Conservation (phyloP, 441 rosid species). For the Erodium texanum region DNA sequence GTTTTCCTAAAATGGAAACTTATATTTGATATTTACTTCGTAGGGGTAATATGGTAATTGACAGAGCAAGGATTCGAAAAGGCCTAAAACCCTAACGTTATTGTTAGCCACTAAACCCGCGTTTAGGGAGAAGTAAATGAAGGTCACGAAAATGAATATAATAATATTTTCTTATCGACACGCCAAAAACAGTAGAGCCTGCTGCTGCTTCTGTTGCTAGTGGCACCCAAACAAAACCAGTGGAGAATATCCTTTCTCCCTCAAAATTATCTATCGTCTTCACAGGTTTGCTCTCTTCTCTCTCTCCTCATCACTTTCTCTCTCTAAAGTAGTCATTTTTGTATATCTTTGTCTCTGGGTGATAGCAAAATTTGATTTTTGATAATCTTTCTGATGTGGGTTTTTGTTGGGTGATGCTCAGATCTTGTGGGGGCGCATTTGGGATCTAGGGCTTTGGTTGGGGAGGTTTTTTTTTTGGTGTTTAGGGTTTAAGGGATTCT, state of each 20-base stretch:
- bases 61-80: neutral
- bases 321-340: neutral
- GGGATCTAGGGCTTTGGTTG: constrained; percentile 21
- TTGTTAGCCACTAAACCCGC: neutral
- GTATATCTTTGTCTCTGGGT: neutral
- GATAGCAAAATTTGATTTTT: neutral
- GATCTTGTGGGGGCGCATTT: constrained; percentile 30
- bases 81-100: neutral
- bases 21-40: neutral
- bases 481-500: constrained; percentile 23
- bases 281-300: constrained; percentile 13
- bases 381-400: constrained; percentile 8
- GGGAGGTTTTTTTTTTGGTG: neutral
- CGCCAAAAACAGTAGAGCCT: no score
- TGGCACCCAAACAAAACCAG: constrained; percentile 15
- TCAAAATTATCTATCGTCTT: constrained; percentile 25
- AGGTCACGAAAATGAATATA: no score
- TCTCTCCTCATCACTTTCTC: neutral
- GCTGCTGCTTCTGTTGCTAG: neutral
- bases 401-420: constrained; percentile 16
- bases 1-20: no score
- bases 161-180: no score
- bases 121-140: neutral
- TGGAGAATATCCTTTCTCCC: constrained; percentile 26
- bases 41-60: neutral